Percentiles rank a stretch among this genome's conserved stretches.
phyloP scores from a whole-genome alignment of 2,329 filamentous ascomycete genomes.

The Diaporthe nobilis region DNA sequence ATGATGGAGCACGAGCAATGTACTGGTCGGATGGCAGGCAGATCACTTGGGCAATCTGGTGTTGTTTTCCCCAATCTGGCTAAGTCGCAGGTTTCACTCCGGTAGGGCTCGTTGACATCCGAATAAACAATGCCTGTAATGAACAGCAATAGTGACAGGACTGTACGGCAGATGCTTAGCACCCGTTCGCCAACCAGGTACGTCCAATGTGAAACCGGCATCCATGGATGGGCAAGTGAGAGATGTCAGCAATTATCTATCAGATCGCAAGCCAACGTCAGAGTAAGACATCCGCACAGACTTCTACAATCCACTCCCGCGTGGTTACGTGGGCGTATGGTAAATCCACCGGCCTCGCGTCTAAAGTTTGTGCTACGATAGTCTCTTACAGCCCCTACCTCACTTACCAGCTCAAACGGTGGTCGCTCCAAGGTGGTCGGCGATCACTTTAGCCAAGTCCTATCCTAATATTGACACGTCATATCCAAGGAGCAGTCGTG shows the following conservation, averaged over 20 bases:
- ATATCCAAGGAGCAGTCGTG: background rate
- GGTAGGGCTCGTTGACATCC: background rate
- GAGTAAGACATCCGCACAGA: background rate
- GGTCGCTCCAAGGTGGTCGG: background rate
- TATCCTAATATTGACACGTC: background rate
- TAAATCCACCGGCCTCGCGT: background rate
- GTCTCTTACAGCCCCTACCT: background rate
- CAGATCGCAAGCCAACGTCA: background rate
- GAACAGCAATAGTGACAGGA: background rate
- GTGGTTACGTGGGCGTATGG: no score
- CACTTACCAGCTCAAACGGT: constrained; percentile 9
- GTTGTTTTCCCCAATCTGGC: background rate
- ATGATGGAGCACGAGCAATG: background rate
- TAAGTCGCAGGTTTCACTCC: constrained; percentile 3
- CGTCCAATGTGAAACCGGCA: constrained; percentile 4
- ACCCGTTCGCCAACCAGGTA: background rate
- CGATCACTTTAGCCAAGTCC: constrained; percentile 4
- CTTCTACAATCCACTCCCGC: no score
- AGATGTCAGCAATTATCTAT: background rate
- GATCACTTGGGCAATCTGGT: background rate
- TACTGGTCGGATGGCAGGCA: constrained; percentile 1
- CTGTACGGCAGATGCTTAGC: background rate
- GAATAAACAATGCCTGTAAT: background rate
- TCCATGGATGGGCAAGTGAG: background rate
- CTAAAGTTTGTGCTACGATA: background rate